Base-by-base conservation (phyloP, 2,329 filamentous ascomycete species). In the Diplodia intermedia region DNA sequence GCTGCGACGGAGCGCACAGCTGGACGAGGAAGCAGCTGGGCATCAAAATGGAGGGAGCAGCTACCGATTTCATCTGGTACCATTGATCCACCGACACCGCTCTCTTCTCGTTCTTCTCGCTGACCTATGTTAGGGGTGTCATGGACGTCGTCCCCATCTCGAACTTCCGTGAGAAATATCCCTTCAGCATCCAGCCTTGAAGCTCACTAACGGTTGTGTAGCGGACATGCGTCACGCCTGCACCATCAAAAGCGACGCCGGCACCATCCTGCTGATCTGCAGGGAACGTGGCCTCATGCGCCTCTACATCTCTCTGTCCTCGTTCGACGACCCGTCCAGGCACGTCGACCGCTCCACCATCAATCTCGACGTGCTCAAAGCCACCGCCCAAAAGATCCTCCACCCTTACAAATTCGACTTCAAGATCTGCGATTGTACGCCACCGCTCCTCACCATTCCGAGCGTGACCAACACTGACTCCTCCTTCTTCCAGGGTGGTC, bases 401-500 rank as follows among this genome's bases (percentile, higher is more conserved):
- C 70, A 76, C 0, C 87, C 87, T 0, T 60, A 60, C 14, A 31
- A 5, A 2, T 60, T 60, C 38, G 56, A 60, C 23, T 60, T 60
- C 23, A 47, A 60, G 23, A 60, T 60, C 23, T 60, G 56, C 36
- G 56, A 60, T 23, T 60, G 56, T 60, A 47, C 3, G 56, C n/a
- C 15, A 12, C 15, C 29, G 5, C 20, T 1, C 14, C 9, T 14
- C 4, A 5, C n/a, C 4, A 4, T 9, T 40, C 20, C 14, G 1
- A 3, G 1, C 14, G n/a, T 14, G 1, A 56, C 20, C 3, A 11
- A 9, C 7, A n/a, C 23, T 47, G 14, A 56, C 36, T 29, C 8
- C 15, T 26, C 18, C 8, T 53, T 1, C 82, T 84, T 66, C 88
- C 86, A 82, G 90, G 90, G 89, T 92, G 91, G 80, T 90, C 89